A percentile compares a stretch with the other conserved stretches of the same genome.
These are phyloP conservation scores for Saccharomycopsis amapae DNA, from an alignment of 805 yeast genomes.

Conservation along the genomic window DNA sequence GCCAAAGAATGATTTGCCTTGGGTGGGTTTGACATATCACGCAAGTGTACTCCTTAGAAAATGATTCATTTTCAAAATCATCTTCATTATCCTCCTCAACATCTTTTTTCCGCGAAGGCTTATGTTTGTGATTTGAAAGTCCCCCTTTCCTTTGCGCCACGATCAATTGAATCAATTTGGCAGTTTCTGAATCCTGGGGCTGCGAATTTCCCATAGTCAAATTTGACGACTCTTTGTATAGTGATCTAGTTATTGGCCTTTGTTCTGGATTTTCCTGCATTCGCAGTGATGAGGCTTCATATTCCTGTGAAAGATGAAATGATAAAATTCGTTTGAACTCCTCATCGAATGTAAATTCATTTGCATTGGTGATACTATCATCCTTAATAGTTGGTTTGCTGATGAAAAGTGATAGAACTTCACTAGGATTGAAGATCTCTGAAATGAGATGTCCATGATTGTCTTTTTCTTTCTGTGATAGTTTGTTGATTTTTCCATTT, in stretches of 20 bases:
- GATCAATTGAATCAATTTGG: constrained; percentile 1
- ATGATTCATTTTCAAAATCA: no score
- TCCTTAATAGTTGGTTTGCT: not conserved
- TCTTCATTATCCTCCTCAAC: constrained; percentile 26
- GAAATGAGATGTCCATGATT: constrained; percentile 14
- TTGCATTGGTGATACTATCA: not conserved
- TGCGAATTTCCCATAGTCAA: not conserved
- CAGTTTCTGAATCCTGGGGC: not conserved
- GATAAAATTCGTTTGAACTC: constrained; percentile 12
- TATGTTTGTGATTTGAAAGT: constrained; percentile 9
- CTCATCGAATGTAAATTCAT: constrained; percentile 3
- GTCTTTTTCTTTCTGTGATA: not conserved
- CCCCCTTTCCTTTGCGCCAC: constrained; percentile 2
- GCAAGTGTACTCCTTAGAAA: constrained; percentile 36
- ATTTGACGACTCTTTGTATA: no score
- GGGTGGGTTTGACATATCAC: constrained; percentile 74
- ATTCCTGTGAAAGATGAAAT: constrained; percentile 15
- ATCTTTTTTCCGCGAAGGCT: no score
- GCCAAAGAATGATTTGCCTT: constrained; percentile 83
- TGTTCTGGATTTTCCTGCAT: no score
- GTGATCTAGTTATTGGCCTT: constrained; percentile 7
- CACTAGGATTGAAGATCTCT: constrained; percentile 18
- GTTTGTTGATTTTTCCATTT: not conserved
- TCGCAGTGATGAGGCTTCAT: no score
- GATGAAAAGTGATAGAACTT: constrained; percentile 8